Base-by-base conservation (phyloP, 2,329 filamentous ascomycete genomes). In the Fusarium agapanthi region DNA sequence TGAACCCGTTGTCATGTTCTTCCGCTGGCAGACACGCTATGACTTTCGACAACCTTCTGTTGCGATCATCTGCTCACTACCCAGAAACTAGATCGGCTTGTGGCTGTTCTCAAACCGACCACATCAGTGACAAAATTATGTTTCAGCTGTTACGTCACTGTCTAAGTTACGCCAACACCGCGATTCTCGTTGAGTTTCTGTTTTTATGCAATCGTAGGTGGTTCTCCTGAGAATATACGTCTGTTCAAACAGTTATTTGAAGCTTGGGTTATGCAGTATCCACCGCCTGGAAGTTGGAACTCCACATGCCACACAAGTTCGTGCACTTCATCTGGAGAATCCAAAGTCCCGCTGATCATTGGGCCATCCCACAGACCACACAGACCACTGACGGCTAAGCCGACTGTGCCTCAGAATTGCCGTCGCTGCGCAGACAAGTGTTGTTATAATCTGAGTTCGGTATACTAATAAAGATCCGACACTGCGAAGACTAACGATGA, bases 381-480 rank as follows among this genome's bases (percentile, higher is more conserved):
- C 57, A 60, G 56, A 53, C 67, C 71, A 76, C 61, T 63, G 61
- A 72, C 75, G 75, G 75, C 71, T 56, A 69, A 55, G 67, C 75
- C 75, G 75, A 65, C 73, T 73, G 61, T 77, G 69, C 67, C 73
- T 73, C 63, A 65, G 50, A 55, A 71, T 51, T 76, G 61, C 67
- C 61, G 58, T 73, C 40, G 47, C 48, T 37, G 40, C 55, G 18
- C 24, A 48, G 37, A 34, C 16, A 47, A 35, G 47, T 54, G 11
- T 43, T 61, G 58, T 69, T 70, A 60, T 47, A 65, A 24, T 45
- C 34, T 41, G 22, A 55, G 44, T 63, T 65, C 54, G 45, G 41
- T 54, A 65, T 60, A 54, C 38, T 61, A 55, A 65, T 47, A 58
- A 68, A 61, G 61, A 61, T 47, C 65, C 59, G 57, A 51, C 44